These are phyloP conservation scores for Cercophora samala DNA, from an alignment of 495 filamentous ascomycete genomes.

Conservation along the genomic window DNA sequence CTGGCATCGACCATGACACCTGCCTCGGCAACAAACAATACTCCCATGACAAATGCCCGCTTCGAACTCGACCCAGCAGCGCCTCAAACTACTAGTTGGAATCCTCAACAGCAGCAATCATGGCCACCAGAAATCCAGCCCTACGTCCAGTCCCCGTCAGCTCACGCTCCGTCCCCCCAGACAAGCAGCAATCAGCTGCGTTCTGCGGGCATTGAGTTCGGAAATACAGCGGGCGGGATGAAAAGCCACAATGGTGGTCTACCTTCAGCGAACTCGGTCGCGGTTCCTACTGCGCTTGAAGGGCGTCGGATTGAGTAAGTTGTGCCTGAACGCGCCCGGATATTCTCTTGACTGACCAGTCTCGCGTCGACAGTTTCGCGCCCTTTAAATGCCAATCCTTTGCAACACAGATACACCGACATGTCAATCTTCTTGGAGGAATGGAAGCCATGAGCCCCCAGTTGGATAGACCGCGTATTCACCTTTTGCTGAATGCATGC, in stretches of 20 bases:
- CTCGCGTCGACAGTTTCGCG: not conserved
- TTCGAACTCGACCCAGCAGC: constrained; percentile 23
- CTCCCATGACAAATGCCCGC: constrained; percentile 28
- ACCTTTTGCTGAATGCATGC: constrained; percentile 58
- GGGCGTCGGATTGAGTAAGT: constrained; percentile 28
- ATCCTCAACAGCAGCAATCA: not conserved
- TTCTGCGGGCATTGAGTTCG: not conserved
- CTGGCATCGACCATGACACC: not conserved
- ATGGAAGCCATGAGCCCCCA: constrained; percentile 7
- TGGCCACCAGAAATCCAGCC: not conserved
- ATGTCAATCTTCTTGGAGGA: constrained; percentile 25
- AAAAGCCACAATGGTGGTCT: not conserved
- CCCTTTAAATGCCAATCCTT: not conserved
- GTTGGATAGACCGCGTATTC: constrained; percentile 52
- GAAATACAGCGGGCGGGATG: not conserved
- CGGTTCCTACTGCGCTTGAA: constrained; percentile 15
- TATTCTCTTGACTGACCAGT: not conserved
- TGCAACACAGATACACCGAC: constrained; percentile 14
- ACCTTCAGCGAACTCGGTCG: not conserved
- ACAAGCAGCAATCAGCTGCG: not conserved
- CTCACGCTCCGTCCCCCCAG: not conserved
- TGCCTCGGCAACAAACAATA: not conserved
- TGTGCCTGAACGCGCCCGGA: not conserved
- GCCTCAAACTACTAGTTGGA: not conserved
- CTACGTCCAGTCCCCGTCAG: not conserved